Evolutionary conservation across 192 early-diverging fungal genomes (phyloP).

Genomic region (Rhizoclosmatium sp.): DNA sequence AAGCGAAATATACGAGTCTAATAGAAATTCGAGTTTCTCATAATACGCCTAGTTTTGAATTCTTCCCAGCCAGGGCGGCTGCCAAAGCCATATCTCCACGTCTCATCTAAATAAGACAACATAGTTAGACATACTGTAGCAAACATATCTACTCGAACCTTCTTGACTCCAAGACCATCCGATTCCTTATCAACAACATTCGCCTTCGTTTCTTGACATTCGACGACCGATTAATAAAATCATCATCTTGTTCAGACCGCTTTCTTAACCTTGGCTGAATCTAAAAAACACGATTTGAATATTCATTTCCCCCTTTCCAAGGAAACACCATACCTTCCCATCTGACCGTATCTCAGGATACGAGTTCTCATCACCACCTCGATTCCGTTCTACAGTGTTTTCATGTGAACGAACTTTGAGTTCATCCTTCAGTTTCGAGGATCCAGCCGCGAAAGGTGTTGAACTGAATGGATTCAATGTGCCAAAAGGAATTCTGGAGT

Average conservation of each 20-base stretch:
- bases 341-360: neutral
- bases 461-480: neutral
- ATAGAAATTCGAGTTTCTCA: neutral
- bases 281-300: neutral
- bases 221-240: neutral
- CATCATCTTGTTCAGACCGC: neutral
- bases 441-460: neutral
- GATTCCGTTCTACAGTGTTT: neutral
- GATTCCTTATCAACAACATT: neutral
- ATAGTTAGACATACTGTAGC: neutral
- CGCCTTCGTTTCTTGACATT: neutral
- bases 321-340: neutral
- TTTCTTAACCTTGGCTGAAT: neutral
- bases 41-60: neutral
- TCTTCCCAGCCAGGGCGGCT: conserved; percentile 14
- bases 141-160: neutral
- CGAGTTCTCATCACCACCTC: neutral
- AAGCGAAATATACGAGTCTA: too few species aligned
- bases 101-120: neutral
- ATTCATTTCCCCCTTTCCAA: neutral
- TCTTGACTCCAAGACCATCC: neutral
- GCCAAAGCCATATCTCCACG: conserved; percentile 21
- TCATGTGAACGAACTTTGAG: neutral
- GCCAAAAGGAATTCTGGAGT: neutral
- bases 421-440: neutral